These are phyloP conservation scores for Penicillium sp. DNA, from an alignment of 2,329 filamentous ascomycete species.

Conservation along the genomic window DNA sequence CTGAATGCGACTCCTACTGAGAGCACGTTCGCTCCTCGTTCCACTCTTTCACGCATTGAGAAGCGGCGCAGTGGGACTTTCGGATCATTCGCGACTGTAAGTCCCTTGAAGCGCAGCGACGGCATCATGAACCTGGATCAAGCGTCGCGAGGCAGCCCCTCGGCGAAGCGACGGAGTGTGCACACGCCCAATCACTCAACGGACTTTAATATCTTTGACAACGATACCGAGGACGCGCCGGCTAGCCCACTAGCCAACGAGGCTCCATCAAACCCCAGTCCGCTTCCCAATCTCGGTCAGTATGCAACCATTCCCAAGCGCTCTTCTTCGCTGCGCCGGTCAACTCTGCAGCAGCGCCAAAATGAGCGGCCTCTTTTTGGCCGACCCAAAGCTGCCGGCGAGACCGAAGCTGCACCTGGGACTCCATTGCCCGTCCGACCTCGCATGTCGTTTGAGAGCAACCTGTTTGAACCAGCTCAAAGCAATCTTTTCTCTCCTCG, in stretches of 20 bases:
- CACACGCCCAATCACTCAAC: constrained; percentile 62
- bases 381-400: constrained; percentile 30
- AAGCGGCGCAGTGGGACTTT: constrained; percentile 46
- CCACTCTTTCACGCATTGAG: constrained; percentile 44
- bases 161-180: constrained; percentile 83
- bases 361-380: constrained; percentile 57
- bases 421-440: constrained; percentile 56
- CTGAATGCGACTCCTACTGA: constrained; percentile 39
- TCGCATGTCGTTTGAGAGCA: constrained; percentile 73
- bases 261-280: constrained; percentile 22
- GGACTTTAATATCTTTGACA: constrained; percentile 72
- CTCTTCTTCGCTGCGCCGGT: constrained; percentile 73
- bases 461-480: constrained; percentile 56
- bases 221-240: constrained; percentile 26
- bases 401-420: constrained; percentile 50
- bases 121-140: constrained; percentile 82
- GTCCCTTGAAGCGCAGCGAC: constrained; percentile 87
- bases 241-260: constrained; percentile 27
- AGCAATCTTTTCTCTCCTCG: constrained; percentile 57
- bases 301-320: constrained; percentile 58
- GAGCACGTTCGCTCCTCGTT: constrained; percentile 30
- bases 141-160: constrained; percentile 70
- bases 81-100: constrained; percentile 55
- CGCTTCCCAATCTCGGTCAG: constrained; percentile 42
- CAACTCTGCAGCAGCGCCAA: constrained; percentile 79